A percentile compares a stretch with the other conserved stretches of the same genome.
phyloP scores from a whole-genome alignment of 768 basidiomycete species.

The Trametes coccinea region DNA sequence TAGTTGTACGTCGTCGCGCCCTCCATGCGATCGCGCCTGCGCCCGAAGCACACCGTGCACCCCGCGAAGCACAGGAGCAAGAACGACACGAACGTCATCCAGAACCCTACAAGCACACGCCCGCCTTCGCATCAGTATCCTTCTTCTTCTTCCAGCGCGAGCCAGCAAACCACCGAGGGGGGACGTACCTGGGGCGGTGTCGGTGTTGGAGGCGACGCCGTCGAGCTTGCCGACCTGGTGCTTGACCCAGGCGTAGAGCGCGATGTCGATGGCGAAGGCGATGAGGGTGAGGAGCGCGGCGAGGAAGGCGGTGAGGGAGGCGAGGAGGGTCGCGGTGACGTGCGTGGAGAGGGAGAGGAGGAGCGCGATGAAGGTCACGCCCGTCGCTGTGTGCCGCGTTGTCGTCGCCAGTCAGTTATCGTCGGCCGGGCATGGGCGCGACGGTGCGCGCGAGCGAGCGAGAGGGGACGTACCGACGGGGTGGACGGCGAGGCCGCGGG shows the following conservation, averaged over 20 bases:
- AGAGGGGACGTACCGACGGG: slow-evolving; percentile 59
- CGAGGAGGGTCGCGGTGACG: slow-evolving; percentile 43
- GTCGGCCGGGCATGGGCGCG: not conserved
- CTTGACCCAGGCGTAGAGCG: slow-evolving; percentile 63
- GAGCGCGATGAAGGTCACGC: slow-evolving; percentile 63
- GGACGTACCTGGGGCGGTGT: slow-evolving; percentile 61
- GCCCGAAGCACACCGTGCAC: slow-evolving; percentile 70
- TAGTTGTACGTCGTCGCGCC: slow-evolving; percentile 33
- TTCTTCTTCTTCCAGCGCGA: no score
- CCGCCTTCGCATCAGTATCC: no score
- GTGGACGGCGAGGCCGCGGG: slow-evolving; percentile 71
- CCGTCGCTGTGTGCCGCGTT: slow-evolving; percentile 38
- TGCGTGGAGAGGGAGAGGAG: slow-evolving; percentile 62
- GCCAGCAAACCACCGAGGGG: no score
- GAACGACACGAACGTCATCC: slow-evolving; percentile 70
- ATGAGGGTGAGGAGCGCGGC: slow-evolving; percentile 68
- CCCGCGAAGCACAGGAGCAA: slow-evolving; percentile 65
- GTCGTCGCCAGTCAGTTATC: no score
- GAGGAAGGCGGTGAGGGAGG: slow-evolving; percentile 59
- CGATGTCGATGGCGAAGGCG: slow-evolving; percentile 77
- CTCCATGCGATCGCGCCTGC: slow-evolving; percentile 54
- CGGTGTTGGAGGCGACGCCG: slow-evolving; percentile 46
- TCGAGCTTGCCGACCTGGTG: slow-evolving; percentile 55
- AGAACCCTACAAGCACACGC: slow-evolving; percentile 51
- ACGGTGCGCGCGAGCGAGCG: not conserved